Percentiles rank a stretch among this genome's conserved stretches.
phyloP scores from a whole-genome alignment of 768 basidiomycete genomes.

The Collybia mongolica region DNA sequence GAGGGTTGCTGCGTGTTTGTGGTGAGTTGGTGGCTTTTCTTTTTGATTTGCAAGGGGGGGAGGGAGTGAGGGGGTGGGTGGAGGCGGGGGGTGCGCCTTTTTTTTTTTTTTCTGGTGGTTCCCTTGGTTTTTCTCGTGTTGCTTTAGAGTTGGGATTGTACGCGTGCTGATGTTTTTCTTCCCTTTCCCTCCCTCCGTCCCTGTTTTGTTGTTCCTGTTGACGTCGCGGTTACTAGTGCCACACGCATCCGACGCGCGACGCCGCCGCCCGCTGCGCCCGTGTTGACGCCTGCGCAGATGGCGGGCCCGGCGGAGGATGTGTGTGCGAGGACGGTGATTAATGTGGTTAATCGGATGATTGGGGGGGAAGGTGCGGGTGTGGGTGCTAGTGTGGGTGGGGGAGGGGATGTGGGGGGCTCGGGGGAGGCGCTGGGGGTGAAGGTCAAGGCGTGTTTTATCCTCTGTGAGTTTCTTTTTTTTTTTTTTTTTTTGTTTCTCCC shows the following conservation, averaged over 20 bases:
- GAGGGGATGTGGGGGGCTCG: not conserved
- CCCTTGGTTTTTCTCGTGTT: too few species aligned
- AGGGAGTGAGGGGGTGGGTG: too few species aligned
- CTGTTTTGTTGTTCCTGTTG: not conserved
- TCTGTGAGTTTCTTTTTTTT: constrained; percentile 49
- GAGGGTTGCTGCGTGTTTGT: constrained; percentile 70
- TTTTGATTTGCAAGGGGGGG: too few species aligned
- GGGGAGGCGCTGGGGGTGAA: constrained; percentile 26
- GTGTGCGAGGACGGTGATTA: constrained; percentile 60
- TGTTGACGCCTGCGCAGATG: not conserved
- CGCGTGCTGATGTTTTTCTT: too few species aligned
- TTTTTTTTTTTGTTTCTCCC: not conserved
- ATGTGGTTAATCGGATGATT: constrained; percentile 65
- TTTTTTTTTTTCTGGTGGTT: too few species aligned
- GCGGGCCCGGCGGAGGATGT: constrained; percentile 35
- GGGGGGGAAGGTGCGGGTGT: constrained; percentile 6
- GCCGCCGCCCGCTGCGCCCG: not conserved
- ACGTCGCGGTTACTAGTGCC: constrained; percentile 35
- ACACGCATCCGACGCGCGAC: constrained; percentile 40
- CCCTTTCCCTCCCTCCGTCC: too few species aligned
- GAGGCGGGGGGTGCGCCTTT: too few species aligned
- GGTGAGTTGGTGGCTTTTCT: constrained; percentile 36
- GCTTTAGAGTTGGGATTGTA: too few species aligned
- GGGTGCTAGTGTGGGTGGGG: constrained; percentile 21
- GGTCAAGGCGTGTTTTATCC: constrained; percentile 71